A percentile compares a stretch with the other conserved stretches of the same genome.
phyloP scores from a whole-genome alignment of 345 rosid species.

The Euphorbia pulcherrima region DNA sequence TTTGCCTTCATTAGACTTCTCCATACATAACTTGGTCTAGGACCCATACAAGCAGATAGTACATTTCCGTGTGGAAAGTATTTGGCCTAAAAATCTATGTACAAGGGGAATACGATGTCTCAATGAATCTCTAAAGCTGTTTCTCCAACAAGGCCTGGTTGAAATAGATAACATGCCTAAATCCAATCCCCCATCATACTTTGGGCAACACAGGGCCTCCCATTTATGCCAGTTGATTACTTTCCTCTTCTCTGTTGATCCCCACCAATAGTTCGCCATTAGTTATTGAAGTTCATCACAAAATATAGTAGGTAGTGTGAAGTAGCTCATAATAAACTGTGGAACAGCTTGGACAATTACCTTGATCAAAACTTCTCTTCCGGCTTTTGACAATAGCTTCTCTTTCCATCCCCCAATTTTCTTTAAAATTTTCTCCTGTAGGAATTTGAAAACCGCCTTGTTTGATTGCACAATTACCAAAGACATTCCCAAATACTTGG shows the following conservation, averaged over 20 bases:
- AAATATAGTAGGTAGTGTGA: not conserved
- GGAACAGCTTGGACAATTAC: not conserved
- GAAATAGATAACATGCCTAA: no score
- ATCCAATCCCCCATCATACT: no score
- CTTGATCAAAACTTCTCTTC: not conserved
- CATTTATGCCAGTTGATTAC: no score
- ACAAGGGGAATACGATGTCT: no score
- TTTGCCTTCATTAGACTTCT: no score
- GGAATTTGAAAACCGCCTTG: not conserved
- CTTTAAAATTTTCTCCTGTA: not conserved
- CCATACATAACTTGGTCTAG: no score
- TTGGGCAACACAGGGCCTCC: no score
- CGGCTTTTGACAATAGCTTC: not conserved
- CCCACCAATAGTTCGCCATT: not conserved
- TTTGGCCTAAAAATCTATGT: no score
- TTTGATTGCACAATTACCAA: not conserved
- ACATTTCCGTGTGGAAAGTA: no score
- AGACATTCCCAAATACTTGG: not conserved
- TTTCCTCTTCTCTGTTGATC: not conserved
- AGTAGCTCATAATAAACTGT: not conserved
- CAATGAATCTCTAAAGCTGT: no score
- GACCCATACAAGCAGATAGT: no score
- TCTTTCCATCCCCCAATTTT: not conserved
- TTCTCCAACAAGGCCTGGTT: no score
- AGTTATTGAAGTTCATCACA: not conserved